Percentiles rank a stretch among this genome's conserved stretches.
phyloP scores from a whole-genome alignment of 148 eudicot genomes.

The Rhododendron williamsianum region DNA sequence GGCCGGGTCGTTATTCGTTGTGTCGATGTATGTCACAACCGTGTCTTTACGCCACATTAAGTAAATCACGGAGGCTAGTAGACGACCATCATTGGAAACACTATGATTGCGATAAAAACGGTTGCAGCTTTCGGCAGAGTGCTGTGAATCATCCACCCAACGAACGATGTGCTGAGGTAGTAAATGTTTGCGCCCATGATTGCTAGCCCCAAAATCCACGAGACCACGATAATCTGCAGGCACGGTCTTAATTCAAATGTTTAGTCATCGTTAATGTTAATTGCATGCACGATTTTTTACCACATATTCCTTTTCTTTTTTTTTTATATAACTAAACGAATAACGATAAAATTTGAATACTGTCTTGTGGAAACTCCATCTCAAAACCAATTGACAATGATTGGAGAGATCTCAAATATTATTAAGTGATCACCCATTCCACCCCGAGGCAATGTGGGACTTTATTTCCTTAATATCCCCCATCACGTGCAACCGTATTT shows the following conservation, averaged over 20 bases:
- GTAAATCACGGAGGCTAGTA: slow-evolving; percentile 56
- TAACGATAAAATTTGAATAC: no score
- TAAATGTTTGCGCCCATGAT: slow-evolving; percentile 79
- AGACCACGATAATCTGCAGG: slow-evolving; percentile 46
- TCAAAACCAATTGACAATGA: no score
- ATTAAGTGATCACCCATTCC: no score
- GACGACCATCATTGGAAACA: slow-evolving; percentile 70
- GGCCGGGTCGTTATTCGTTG: slow-evolving; percentile 13
- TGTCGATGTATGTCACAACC: slow-evolving; percentile 53
- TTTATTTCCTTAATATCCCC: no score
- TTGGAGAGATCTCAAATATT: no score
- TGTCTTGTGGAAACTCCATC: no score
- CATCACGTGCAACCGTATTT: no score
- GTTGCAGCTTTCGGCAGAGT: slow-evolving; percentile 59
- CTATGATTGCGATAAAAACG: slow-evolving; percentile 62
- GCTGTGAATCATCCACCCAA: slow-evolving; percentile 69
- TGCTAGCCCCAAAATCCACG: slow-evolving; percentile 58
- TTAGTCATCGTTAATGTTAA: background rate
- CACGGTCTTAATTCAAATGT: background rate
- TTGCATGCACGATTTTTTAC: background rate
- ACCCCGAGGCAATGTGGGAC: no score
- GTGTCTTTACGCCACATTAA: slow-evolving; percentile 66
- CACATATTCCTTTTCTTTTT: no score
- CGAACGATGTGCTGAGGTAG: slow-evolving; percentile 60
- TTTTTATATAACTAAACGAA: no score